phyloP scores from a whole-genome alignment of 176 grass and related monocot species.

The Oryza brachyantha region DNA sequence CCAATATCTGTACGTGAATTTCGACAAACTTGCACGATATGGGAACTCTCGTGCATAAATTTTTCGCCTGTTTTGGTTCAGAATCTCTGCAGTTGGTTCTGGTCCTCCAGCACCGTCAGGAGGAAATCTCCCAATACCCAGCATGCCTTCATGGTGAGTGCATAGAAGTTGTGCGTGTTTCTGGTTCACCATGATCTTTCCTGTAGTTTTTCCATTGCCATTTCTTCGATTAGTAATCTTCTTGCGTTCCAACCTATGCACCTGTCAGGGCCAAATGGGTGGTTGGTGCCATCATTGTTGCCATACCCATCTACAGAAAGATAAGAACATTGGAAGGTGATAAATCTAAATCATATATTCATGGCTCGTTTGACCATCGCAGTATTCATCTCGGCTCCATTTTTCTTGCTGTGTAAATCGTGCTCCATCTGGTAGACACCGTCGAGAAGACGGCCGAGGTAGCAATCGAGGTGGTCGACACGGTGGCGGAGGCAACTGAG shows the following conservation, averaged over 20 bases:
- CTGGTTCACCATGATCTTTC: neutral
- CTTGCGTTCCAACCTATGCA: neutral
- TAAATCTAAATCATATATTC: neutral
- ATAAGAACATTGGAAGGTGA: slow-evolving; percentile 48
- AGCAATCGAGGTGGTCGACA: slow-evolving; percentile 45
- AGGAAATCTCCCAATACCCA: slow-evolving; percentile 43
- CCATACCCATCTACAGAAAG: slow-evolving; percentile 52
- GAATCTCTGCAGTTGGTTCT: slow-evolving; percentile 26
- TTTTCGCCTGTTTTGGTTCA: slow-evolving; percentile 11
- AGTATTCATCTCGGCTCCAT: neutral
- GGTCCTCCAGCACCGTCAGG: slow-evolving; percentile 2
- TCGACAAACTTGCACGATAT: neutral
- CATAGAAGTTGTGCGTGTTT: neutral
- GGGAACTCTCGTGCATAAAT: neutral
- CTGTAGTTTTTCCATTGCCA: neutral
- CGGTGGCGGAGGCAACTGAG: slow-evolving; percentile 55
- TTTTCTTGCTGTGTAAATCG: neutral
- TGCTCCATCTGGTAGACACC: slow-evolving; percentile 21
- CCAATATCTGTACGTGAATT: neutral
- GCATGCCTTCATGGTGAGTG: slow-evolving; percentile 50
- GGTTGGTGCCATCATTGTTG: slow-evolving; percentile 38
- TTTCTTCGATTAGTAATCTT: neutral
- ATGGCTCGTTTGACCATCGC: neutral
- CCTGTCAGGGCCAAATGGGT: slow-evolving; percentile 42
- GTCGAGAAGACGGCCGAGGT: slow-evolving; percentile 56